Percentiles rank a stretch among this genome's conserved stretches.
phyloP scores from a whole-genome alignment of 768 basidiomycete species.

The Boletus speciosus region DNA sequence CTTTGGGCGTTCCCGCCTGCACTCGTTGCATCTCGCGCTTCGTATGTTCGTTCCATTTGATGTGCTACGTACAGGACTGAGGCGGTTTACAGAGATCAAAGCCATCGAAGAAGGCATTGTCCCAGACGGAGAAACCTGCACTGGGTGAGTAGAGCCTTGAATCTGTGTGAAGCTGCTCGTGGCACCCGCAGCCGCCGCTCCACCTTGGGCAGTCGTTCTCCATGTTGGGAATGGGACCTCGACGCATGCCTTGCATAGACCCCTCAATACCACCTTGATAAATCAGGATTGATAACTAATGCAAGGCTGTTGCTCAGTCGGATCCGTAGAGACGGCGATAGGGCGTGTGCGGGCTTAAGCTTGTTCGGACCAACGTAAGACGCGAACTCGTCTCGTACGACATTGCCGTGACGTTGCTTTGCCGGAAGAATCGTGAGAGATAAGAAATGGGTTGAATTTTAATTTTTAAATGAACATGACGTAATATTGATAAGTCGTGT shows the following conservation, averaged over 20 bases:
- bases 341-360: constrained; percentile 9
- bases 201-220: not conserved
- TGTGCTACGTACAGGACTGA: not conserved
- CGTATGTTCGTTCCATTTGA: constrained; percentile 12
- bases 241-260: not conserved
- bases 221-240: not conserved
- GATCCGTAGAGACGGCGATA: not conserved
- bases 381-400: not conserved
- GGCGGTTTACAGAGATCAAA: constrained; percentile 24
- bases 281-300: no score
- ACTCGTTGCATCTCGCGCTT: constrained; percentile 31
- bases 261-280: not conserved
- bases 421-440: not conserved
- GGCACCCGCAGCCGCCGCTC: not conserved
- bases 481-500: constrained; percentile 15
- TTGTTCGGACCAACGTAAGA: not conserved
- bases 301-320: no score
- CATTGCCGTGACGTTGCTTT: constrained; percentile 1
- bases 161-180: not conserved
- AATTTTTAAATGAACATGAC: not conserved
- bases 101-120: constrained; percentile 27
- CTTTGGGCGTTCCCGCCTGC: constrained; percentile 21
- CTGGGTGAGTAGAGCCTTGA: not conserved
- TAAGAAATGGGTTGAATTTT: not conserved
- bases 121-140: constrained; percentile 12